These are phyloP conservation scores for Evansstolkia leycettana DNA, from an alignment of 495 filamentous ascomycete genomes.

Conservation along the genomic window DNA sequence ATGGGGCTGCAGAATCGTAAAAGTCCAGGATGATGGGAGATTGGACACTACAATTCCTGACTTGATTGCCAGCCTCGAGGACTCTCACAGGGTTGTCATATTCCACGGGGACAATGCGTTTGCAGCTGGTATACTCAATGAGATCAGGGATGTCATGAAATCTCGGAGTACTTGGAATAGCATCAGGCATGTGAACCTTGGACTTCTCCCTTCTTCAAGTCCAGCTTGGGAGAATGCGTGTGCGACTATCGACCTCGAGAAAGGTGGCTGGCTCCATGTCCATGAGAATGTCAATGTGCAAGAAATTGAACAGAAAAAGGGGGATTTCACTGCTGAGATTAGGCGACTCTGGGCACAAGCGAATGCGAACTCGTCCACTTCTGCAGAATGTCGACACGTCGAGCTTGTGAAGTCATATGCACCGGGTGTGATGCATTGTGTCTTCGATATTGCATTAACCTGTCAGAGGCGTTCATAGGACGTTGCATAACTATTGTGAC, in stretches of 20 bases:
- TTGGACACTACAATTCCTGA: slow-evolving; percentile 14
- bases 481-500: no score
- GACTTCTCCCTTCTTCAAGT: slow-evolving; percentile 60
- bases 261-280: slow-evolving; percentile 63
- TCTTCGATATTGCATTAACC: slow-evolving; percentile 60
- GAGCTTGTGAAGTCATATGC: slow-evolving; percentile 84
- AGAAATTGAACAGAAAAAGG: slow-evolving; percentile 45
- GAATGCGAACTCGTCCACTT: neutral
- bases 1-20: slow-evolving; percentile 45
- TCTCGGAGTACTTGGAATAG: slow-evolving; percentile 16
- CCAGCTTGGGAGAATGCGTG: slow-evolving; percentile 56
- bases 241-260: slow-evolving; percentile 33
- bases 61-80: slow-evolving; percentile 14
- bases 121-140: slow-evolving; percentile 35
- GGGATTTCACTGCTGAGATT: slow-evolving; percentile 13
- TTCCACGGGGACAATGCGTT: slow-evolving; percentile 59
- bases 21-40: slow-evolving; percentile 15
- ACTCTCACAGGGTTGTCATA: slow-evolving; percentile 39
- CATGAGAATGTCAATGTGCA: slow-evolving; percentile 70
- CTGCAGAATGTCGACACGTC: slow-evolving; percentile 50
- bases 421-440: slow-evolving; percentile 81
- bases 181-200: slow-evolving; percentile 66
- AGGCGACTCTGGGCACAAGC: slow-evolving; percentile 5
- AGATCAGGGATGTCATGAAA: slow-evolving; percentile 12
- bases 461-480: slow-evolving; percentile 1